These are phyloP conservation scores for Lindgomyces ingoldianus DNA, from an alignment of 495 filamentous ascomycete species.

Conservation along the genomic window DNA sequence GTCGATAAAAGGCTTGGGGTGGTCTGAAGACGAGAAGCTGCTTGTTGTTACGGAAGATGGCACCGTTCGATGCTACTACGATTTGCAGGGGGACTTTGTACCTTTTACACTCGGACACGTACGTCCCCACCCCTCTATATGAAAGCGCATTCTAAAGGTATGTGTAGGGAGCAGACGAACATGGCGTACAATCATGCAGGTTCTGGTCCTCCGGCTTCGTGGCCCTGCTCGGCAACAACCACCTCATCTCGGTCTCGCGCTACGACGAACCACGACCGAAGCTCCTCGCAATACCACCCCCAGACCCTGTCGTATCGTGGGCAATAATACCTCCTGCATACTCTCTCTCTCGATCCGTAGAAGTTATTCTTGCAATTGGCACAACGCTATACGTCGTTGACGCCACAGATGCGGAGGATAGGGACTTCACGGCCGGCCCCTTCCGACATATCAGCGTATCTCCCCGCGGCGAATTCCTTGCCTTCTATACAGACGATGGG, in stretches of 20 bases:
- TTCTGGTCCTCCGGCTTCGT: conserved; percentile 94
- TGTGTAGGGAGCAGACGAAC: conserved; percentile 73
- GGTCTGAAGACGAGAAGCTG: conserved; percentile 95
- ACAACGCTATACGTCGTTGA: conserved; percentile 86
- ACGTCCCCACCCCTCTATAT: conserved; percentile 22
- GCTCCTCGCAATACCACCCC: conserved; percentile 73
- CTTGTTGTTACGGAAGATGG: conserved; percentile 87
- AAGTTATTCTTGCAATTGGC: conserved; percentile 84
- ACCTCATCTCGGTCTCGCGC: conserved; percentile 78
- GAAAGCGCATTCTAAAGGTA: neutral
- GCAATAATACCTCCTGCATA: conserved; percentile 83
- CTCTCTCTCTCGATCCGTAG: conserved; percentile 91
- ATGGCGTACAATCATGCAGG: conserved; percentile 79
- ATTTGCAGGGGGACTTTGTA: conserved; percentile 89
- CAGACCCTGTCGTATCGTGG: conserved; percentile 84
- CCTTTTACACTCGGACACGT: conserved; percentile 94
- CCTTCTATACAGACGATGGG: conserved; percentile 81
- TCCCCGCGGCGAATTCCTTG: conserved; percentile 83
- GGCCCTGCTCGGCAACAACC: conserved; percentile 86
- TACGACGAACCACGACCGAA: conserved; percentile 91
- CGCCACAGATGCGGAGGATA: conserved; percentile 85
- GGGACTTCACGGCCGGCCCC: conserved; percentile 83
- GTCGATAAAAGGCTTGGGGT: conserved; percentile 83
- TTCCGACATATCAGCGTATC: conserved; percentile 89
- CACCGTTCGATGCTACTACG: conserved; percentile 86